Base-by-base conservation (phyloP, 345 rosid genomes). In the Dipteronia dyeriana region DNA sequence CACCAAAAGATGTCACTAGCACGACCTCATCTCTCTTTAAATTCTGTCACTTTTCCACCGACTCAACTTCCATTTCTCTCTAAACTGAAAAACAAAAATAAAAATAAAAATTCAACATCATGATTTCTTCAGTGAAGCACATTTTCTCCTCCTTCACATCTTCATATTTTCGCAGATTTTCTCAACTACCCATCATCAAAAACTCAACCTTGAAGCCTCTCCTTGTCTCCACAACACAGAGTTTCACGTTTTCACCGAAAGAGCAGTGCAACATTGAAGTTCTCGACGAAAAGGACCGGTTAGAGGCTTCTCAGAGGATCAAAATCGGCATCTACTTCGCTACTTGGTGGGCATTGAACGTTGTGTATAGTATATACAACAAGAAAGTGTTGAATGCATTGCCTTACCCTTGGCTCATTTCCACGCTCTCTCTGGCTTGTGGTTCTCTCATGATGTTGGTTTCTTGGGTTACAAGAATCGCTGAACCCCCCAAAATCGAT, bases 291-390 rank as follows among this genome's bases (percentile, higher is more conserved):
- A 82, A 39, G 9, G 9, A 9, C 43, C 43, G 9, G 43, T 39
- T 39, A 5, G 43, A 79, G 74, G 83, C 88, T 1, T 85, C 87
- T 8, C 84, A 76, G 67, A 90, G 68, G 79, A 31, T 91, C n/a
- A 96, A 85, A 68, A 94, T 94, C 68, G 95, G 97, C 75, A 67
- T 94, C 22, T 96, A 91, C 76, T 96, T 92, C 34, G 98, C 97
- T 17, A 88, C 95, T 14, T 96, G 99, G 99, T 96, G 99, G 99
- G 94, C 92, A 8, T 78, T 94, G 85, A 94, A 96, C 79, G 98
- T 96, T 63, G 97, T 96, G 80, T 96, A 91, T 82, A 96, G 94
- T 79, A 94, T 96, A 39, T 96, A 94, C 75, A 92, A 96, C 83
- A 96, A 96, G 89, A 96, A 96, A 86, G 98, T 90, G 22, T 75